Evolutionary conservation across 495 filamentous ascomycete species (phyloP).

Genomic region (Paragyromitra xinjiangensis): DNA sequence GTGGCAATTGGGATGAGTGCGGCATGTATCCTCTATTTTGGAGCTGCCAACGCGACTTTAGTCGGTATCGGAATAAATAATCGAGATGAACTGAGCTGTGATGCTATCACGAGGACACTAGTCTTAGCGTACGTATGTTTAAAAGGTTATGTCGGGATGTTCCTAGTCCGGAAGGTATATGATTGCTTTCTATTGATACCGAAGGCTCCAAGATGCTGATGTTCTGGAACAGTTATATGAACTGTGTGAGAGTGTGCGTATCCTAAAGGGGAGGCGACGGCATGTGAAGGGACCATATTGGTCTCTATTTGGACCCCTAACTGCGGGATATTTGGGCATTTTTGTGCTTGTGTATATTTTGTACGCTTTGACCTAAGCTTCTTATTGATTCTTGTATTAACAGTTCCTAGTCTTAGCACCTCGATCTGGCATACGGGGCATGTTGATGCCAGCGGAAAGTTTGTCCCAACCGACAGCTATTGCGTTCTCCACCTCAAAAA

Average conservation of each 20-base stretch:
- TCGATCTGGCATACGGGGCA: neutral
- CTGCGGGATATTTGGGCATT: neutral
- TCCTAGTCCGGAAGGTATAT: neutral
- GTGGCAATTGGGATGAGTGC: slow-evolving; percentile 16
- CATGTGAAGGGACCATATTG: neutral
- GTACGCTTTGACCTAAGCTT: neutral
- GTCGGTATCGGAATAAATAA: slow-evolving; percentile 4
- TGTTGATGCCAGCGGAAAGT: neutral
- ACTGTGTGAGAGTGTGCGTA: neutral
- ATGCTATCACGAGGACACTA: neutral
- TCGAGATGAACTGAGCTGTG: neutral
- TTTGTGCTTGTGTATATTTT: neutral
- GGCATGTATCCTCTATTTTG: neutral
- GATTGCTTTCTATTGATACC: neutral
- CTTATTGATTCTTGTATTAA: neutral
- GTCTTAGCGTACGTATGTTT: neutral
- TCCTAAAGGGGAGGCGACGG: neutral
- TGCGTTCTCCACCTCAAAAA: neutral
- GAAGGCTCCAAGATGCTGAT: neutral
- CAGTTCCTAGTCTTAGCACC: neutral
- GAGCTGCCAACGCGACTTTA: neutral
- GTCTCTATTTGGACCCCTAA: neutral
- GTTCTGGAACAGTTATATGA: neutral
- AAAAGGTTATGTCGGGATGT: neutral
- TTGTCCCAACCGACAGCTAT: neutral